A percentile compares a stretch with the other conserved stretches of the same genome.
Conservation (phyloP, 352 stramenopile species). For the Globisporangium okanoganense region DNA sequence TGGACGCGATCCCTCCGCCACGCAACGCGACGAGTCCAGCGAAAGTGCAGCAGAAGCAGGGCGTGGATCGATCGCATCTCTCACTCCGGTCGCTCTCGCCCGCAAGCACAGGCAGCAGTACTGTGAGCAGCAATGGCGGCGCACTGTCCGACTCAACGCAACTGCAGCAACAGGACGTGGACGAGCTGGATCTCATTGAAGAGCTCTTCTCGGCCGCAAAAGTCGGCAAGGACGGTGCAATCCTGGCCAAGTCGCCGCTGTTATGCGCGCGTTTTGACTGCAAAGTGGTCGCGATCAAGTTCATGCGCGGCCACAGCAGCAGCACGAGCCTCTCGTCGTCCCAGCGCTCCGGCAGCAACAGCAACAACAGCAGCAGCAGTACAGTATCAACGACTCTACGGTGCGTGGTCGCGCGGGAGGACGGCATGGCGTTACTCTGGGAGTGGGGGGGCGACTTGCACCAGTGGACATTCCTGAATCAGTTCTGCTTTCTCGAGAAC, state of each 20-base stretch:
- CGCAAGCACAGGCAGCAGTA: constrained; percentile 26
- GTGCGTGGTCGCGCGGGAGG: constrained; percentile 71
- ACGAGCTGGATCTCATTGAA: constrained; percentile 67
- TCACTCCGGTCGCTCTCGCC: constrained; percentile 9
- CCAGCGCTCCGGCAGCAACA: background rate
- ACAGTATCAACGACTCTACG: constrained; percentile 33
- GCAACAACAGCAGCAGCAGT: constrained; percentile 4
- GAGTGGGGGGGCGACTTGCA: constrained; percentile 78
- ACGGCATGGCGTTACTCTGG: constrained; percentile 81
- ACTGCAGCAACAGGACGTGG: constrained; percentile 31
- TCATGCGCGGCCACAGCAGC: constrained; percentile 33
- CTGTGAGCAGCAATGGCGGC: constrained; percentile 14
- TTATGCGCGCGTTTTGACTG: constrained; percentile 76
- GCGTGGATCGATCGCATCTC: background rate
- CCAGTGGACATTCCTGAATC: constrained; percentile 82
- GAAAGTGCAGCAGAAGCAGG: constrained; percentile 10
- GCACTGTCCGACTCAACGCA: background rate
- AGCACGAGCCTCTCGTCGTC: constrained; percentile 1
- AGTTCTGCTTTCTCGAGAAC: constrained; percentile 78
- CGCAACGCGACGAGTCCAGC: constrained; percentile 15
- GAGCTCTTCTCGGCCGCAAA: constrained; percentile 58
- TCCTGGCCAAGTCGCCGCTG: constrained; percentile 64
- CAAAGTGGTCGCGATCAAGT: constrained; percentile 56
- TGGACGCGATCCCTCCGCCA: constrained; percentile 65
- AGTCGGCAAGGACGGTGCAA: constrained; percentile 52